phyloP scores from a whole-genome alignment of 75 land plant species.

The Pinus albicaulis region DNA sequence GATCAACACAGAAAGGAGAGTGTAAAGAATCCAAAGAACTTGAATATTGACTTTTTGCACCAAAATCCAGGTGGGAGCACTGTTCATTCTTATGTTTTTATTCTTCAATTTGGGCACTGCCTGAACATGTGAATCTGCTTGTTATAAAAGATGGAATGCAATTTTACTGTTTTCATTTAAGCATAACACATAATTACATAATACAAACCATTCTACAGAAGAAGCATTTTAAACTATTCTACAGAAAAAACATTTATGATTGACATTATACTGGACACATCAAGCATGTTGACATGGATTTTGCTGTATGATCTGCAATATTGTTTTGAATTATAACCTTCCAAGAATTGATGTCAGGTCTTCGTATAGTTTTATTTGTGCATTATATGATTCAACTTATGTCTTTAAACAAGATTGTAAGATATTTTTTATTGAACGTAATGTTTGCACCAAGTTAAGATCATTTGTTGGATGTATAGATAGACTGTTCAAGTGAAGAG shows the following conservation, averaged over 20 bases:
- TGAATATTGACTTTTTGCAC: constrained; percentile 6
- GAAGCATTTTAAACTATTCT: background rate
- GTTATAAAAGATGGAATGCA: background rate
- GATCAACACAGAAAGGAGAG: background rate
- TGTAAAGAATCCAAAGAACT: background rate
- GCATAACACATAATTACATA: background rate
- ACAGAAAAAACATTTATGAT: background rate
- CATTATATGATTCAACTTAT: background rate
- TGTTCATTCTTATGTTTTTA: background rate
- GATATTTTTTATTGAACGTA: background rate
- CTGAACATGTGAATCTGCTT: background rate
- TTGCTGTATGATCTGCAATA: background rate
- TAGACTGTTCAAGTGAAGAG: background rate
- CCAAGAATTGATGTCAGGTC: background rate
- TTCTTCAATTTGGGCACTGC: too few species aligned
- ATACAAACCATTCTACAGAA: background rate
- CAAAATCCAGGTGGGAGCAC: background rate
- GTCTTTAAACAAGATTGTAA: background rate
- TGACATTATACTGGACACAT: background rate
- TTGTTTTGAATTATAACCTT: background rate
- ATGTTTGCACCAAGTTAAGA: background rate
- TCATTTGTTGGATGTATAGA: background rate
- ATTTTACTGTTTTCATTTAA: background rate
- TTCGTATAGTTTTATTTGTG: background rate
- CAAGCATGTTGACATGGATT: background rate